Conservation (phyloP, 2,329 filamentous ascomycete species). For the Ophiostoma fasciatum region DNA sequence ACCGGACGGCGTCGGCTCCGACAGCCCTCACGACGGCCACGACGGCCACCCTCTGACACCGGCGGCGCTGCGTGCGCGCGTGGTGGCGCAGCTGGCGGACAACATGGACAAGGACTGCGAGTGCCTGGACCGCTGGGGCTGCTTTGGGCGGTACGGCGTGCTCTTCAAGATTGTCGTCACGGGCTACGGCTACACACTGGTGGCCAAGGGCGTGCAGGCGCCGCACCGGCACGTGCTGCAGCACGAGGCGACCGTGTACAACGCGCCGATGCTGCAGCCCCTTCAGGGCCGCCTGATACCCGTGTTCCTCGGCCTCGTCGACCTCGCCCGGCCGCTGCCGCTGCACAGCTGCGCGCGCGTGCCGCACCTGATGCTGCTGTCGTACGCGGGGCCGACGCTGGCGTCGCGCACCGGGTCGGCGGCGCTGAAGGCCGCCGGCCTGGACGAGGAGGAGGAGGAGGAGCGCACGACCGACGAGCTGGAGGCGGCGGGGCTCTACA, state of each 20-base stretch:
- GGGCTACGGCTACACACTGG: conserved; percentile 4
- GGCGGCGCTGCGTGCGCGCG: not conserved
- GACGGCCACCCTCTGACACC: not conserved
- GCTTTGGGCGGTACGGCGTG: not conserved
- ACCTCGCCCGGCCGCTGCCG: not conserved
- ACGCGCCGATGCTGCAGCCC: not conserved
- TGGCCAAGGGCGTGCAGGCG: not conserved
- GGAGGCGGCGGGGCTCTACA: conserved; percentile 1
- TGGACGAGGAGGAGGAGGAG: not conserved
- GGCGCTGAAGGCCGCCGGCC: not conserved
- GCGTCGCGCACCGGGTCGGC: too few relatives aligned
- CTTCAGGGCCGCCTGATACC: conserved; percentile 2
- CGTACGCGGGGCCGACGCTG: conserved; percentile 2
- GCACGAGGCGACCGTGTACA: not conserved
- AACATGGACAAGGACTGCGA: conserved; percentile 1
- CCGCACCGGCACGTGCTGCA: not conserved
- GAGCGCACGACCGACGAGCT: conserved; percentile 1
- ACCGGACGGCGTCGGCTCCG: not conserved
- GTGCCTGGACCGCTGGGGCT: not conserved
- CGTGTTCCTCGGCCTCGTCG: conserved; percentile 1
- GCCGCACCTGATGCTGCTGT: conserved; percentile 4
- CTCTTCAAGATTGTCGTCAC: conserved; percentile 1
- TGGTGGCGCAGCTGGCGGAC: not conserved
- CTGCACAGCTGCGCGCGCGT: not conserved
- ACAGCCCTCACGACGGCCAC: not conserved